phyloP scores from a whole-genome alignment of 768 basidiomycete species.

The Boletus huronensis region DNA sequence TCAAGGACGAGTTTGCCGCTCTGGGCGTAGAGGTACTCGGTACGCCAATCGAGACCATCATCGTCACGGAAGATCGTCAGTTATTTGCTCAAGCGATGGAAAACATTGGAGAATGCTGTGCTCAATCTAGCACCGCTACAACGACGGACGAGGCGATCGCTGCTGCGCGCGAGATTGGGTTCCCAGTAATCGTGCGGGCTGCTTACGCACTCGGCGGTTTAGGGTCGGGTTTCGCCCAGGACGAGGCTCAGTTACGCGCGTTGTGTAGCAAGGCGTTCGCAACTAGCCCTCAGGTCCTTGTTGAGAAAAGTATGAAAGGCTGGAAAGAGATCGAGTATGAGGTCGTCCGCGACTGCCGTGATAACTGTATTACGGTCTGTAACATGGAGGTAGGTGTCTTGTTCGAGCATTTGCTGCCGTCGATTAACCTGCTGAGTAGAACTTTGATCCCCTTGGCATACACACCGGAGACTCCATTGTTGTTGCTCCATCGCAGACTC shows the following conservation, averaged over 20 bases:
- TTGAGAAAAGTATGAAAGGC: slow-evolving; percentile 99
- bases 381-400: slow-evolving; percentile 93
- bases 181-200: slow-evolving; percentile 94
- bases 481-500: slow-evolving; percentile 94
- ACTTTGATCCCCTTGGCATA: slow-evolving; percentile 97
- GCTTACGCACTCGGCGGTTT: slow-evolving; percentile 96
- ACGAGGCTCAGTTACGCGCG: slow-evolving; percentile 83
- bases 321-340: slow-evolving; percentile 99
- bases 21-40: slow-evolving; percentile 93
- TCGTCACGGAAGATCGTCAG: slow-evolving; percentile 95
- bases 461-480: slow-evolving; percentile 99
- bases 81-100: slow-evolving; percentile 93
- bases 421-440: slow-evolving; percentile 46
- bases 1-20: slow-evolving; percentile 92
- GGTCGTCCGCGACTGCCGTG: slow-evolving; percentile 94
- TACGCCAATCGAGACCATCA: slow-evolving; percentile 95
- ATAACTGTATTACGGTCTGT: slow-evolving; percentile 99
- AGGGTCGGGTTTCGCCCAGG: slow-evolving; percentile 94
- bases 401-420: not conserved
- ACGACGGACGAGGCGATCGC: slow-evolving; percentile 77
- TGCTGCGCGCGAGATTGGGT: slow-evolving; percentile 84
- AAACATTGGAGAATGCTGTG: slow-evolving; percentile 93
- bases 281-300: slow-evolving; percentile 96
- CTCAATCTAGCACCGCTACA: slow-evolving; percentile 85
- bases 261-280: slow-evolving; percentile 95